Base-by-base conservation (phyloP, 1,284 basidiomycete species). In the Psilocybe mexicana region DNA sequence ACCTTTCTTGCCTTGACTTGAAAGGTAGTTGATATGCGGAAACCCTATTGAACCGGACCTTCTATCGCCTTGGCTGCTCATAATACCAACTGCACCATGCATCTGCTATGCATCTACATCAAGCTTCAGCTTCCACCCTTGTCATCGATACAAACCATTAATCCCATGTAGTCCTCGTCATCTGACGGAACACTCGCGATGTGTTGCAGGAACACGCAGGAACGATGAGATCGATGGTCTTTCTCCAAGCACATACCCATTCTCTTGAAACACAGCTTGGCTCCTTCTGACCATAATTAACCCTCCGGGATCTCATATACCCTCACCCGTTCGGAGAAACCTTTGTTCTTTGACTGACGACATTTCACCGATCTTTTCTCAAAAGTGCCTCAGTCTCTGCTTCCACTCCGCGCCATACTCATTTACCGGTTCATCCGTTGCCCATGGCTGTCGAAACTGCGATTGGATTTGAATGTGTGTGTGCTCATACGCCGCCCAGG, bases 291-390 rank as follows among this genome's bases (percentile, higher is more conserved):
- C 60, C 48, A 43, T 54, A 54, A 51, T 44, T 54, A 54, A 57
- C 54, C 40, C 33, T 40, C 46, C 52, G 57, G 57, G 43, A 44
- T 58, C 55, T 35, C 56, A 57, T 43, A 55, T 47, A 33, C 45
- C 38, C 38, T 42, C 38, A 54, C 45, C 60, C 58, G 58, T 48
- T 49, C 62, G 62, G 62, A 52, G 60, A 64, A 61, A 61, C 52
- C 28, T 24, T 49, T 14, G 25, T 44, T 47, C 42, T 52, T 23
- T 53, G 49, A 48, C 54, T 58, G 54, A 60, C 60, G 59, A 61
- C 54, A 58, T 61, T 63, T 61, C 60, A 33, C 62, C 62, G 60
- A 58, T 54, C 57, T 58, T 58, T 18, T 55, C 62, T 58, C 55
- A 52, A 54, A 40, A 45, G 46, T 33, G 26, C 25, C 26, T 35